Evolutionary conservation across 73 alveolate species (phyloP).

Genomic region (Paramecium biaurelia): DNA sequence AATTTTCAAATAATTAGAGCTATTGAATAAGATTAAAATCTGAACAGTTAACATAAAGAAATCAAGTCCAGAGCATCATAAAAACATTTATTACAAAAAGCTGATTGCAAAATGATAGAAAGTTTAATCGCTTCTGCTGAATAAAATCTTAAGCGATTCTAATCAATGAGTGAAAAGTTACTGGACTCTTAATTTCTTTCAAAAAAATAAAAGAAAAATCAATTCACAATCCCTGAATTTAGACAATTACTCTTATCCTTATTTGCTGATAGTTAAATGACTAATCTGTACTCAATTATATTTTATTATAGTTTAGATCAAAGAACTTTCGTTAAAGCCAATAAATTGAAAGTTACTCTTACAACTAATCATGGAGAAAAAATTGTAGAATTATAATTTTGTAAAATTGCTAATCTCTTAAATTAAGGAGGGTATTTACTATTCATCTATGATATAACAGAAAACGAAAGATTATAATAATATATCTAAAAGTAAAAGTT

Average conservation of each 20-base stretch:
- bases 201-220: not conserved
- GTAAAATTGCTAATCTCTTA: not conserved
- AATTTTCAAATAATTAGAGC: not conserved
- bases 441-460: not conserved
- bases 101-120: not conserved
- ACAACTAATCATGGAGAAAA: not conserved
- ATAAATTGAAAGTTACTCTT: not conserved
- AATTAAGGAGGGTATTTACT: not conserved
- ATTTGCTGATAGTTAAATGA: not conserved
- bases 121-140: not conserved
- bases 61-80: not conserved
- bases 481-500: conserved; percentile 9
- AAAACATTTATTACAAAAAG: not conserved
- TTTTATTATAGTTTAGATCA: not conserved
- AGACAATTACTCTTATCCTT: not conserved
- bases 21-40: not conserved
- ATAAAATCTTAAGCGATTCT: not conserved
- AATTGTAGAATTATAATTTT: not conserved
- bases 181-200: not conserved
- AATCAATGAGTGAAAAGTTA: not conserved
- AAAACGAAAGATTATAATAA: not conserved
- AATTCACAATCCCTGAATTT: not conserved
- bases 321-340: not conserved
- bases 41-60: not conserved
- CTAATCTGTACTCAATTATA: not conserved